A percentile compares a stretch with the other conserved stretches of the same genome.
These are phyloP conservation scores for Paramecium bursaria DNA, from an alignment of 73 alveolate genomes.

Conservation along the genomic window DNA sequence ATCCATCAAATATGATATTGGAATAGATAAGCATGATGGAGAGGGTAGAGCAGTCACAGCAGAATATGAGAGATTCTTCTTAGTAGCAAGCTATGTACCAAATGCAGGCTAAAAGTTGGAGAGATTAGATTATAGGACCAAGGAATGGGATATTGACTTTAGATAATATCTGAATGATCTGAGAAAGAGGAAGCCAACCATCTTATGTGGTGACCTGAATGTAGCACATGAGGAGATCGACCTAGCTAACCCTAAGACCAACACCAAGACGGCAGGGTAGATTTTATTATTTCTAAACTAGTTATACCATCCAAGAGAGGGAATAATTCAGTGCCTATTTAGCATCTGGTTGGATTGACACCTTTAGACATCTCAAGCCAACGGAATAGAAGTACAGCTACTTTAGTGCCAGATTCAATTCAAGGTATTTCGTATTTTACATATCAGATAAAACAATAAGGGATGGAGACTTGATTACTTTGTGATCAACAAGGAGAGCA, in stretches of 20 bases:
- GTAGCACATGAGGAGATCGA: slow-evolving; percentile 94
- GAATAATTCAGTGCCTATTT: slow-evolving; percentile 77
- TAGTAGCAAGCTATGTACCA: slow-evolving; percentile 95
- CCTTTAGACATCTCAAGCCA: slow-evolving; percentile 91
- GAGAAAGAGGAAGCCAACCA: slow-evolving; percentile 75
- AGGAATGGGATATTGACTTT: slow-evolving; percentile 94
- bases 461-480: slow-evolving; percentile 97
- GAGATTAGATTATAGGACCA: slow-evolving; percentile 85
- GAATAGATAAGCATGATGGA: slow-evolving; percentile 84
- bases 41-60: slow-evolving; percentile 95
- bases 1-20: slow-evolving; percentile 80
- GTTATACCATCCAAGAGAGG: slow-evolving; percentile 86
- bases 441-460: slow-evolving; percentile 78
- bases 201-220: slow-evolving; percentile 90
- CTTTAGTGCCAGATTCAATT: slow-evolving; percentile 80
- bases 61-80: slow-evolving; percentile 89
- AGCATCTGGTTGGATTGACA: slow-evolving; percentile 81
- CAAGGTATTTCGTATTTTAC: slow-evolving; percentile 3
- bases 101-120: slow-evolving; percentile 90
- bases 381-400: slow-evolving; percentile 82
- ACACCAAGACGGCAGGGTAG: slow-evolving; percentile 85
- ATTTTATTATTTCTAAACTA: not conserved
- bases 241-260: slow-evolving; percentile 85
- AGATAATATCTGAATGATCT: slow-evolving; percentile 73
- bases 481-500: slow-evolving; percentile 73